Percentiles rank a stretch among this genome's conserved stretches.
Conservation (phyloP, 371 early-diverging fungal genomes). For the Mortierella sp. region DNA sequence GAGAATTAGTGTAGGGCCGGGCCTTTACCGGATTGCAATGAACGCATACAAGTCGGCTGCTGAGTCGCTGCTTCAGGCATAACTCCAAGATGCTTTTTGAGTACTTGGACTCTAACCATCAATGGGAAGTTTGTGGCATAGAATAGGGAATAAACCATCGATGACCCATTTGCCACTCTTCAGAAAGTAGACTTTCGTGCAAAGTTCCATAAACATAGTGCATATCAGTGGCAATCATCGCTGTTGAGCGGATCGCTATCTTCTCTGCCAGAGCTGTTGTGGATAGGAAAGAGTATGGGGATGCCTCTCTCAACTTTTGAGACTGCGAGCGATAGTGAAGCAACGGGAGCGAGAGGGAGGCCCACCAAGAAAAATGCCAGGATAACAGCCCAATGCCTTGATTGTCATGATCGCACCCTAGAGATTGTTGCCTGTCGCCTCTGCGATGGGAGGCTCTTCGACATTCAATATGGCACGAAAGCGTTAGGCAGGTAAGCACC, state of each 20-base stretch:
- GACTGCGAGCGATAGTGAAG: slow-evolving; percentile 8
- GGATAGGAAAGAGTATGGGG: slow-evolving; percentile 13
- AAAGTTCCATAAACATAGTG: no score
- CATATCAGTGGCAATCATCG: slow-evolving; percentile 13
- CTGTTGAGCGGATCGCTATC: neutral
- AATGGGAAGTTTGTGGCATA: no score
- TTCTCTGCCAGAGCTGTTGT: neutral
- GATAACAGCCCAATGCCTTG: slow-evolving; percentile 36
- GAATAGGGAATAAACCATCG: no score
- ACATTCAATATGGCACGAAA: no score
- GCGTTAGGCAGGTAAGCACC: no score
- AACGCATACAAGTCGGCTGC: slow-evolving; percentile 38
- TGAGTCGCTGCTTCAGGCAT: neutral
- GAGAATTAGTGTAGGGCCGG: slow-evolving; percentile 43
- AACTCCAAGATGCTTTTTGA: no score
- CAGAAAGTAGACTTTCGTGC: no score
- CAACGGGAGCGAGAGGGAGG: slow-evolving; percentile 8
- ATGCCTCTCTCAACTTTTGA: slow-evolving; percentile 41
- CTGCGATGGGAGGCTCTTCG: no score
- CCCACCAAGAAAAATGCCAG: slow-evolving; percentile 24
- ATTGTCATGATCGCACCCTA: slow-evolving; percentile 36
- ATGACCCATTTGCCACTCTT: no score
- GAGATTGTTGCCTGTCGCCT: neutral
- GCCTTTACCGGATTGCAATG: slow-evolving; percentile 30
- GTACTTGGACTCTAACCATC: no score